Conservation (phyloP, 2,329 filamentous ascomycete species). For the Aspergillus viridinutans region DNA sequence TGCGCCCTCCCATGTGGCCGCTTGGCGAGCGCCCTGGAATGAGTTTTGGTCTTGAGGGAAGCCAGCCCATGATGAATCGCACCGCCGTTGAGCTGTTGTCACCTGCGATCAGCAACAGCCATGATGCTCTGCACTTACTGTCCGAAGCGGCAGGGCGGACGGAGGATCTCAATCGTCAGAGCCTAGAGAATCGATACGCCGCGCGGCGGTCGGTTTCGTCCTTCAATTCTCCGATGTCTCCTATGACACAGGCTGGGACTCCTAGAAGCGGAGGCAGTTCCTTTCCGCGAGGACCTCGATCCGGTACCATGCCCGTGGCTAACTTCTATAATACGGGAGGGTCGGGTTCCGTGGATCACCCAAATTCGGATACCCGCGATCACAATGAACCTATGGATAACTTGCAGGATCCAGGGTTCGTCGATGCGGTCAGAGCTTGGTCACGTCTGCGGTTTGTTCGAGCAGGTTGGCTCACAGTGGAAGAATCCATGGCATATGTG, state of each 20-base stretch:
- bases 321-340: conserved; percentile 46
- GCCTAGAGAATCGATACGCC: conserved; percentile 44
- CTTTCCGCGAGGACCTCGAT: conserved; percentile 35
- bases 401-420: conserved; percentile 36
- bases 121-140: conserved; percentile 86
- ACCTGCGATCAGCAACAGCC: conserved; percentile 77
- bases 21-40: conserved; percentile 21
- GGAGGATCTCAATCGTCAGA: conserved; percentile 47
- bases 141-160: conserved; percentile 71
- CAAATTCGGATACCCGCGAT: conserved; percentile 23
- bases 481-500: conserved; percentile 89
- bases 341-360: conserved; percentile 22
- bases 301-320: conserved; percentile 45
- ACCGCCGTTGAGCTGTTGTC: conserved; percentile 57
- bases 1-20: conserved; percentile 23
- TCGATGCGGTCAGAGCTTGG: conserved; percentile 81
- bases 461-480: conserved; percentile 91
- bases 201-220: conserved; percentile 37
- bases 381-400: conserved; percentile 25
- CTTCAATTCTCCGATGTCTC: conserved; percentile 36
- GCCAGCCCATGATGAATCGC: conserved; percentile 56
- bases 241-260: conserved; percentile 31
- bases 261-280: conserved; percentile 33
- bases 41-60: conserved; percentile 43
- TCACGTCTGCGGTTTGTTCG: conserved; percentile 89